phyloP scores from a whole-genome alignment of 139 green algal genomes.

The Axilococcus clingmanii region DNA sequence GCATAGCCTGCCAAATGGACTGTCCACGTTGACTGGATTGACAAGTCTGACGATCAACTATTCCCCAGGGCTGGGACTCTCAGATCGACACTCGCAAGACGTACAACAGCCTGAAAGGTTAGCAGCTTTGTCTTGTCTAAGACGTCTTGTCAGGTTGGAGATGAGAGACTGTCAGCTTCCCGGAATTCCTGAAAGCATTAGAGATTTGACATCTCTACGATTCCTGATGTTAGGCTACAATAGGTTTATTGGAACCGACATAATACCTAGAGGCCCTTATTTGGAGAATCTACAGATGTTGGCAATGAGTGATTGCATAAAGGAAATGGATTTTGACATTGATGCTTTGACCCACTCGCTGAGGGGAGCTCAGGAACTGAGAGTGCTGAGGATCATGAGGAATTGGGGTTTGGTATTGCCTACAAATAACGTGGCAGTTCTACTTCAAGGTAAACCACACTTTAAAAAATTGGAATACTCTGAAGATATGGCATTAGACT shows the following conservation, averaged over 20 bases:
- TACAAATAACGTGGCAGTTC: not conserved
- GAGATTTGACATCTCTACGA: not conserved
- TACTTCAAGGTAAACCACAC: constrained; percentile 2
- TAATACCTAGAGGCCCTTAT: constrained; percentile 1
- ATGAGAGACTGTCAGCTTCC: not conserved
- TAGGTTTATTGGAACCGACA: not conserved
- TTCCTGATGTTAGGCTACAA: not conserved
- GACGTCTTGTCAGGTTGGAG: not conserved
- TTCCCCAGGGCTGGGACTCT: too few species aligned
- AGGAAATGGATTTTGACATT: not conserved
- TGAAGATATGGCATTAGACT: constrained; percentile 1
- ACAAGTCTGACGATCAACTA: too few species aligned
- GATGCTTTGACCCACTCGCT: not conserved
- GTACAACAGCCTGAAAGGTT: too few species aligned
- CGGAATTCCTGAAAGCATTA: not conserved
- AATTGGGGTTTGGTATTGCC: not conserved
- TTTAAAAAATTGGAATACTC: constrained; percentile 7
- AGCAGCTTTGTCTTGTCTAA: not conserved
- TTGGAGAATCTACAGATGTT: not conserved
- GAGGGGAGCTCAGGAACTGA: not conserved
- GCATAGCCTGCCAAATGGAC: too few species aligned
- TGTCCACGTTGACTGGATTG: too few species aligned
- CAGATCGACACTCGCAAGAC: too few species aligned
- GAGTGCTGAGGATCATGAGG: not conserved
- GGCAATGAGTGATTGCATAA: constrained; percentile 2